Percentiles rank a stretch among this genome's conserved stretches.
Evolutionary conservation across 371 early-diverging fungal species (phyloP).

Genomic region (Phascolomyces articulosus): DNA sequence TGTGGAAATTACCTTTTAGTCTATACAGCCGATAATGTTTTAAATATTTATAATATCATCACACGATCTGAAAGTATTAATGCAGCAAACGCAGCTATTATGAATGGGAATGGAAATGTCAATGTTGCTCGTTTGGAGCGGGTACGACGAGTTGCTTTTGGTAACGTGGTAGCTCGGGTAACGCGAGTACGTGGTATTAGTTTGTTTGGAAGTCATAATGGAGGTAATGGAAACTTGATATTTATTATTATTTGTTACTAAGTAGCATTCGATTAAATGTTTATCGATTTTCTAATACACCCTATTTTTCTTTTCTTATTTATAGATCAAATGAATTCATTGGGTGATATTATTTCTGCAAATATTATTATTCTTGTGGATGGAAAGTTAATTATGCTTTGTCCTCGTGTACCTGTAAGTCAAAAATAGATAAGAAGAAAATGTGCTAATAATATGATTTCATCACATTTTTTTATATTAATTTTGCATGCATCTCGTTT

Average conservation of each 20-base stretch:
- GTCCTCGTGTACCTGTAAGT: conserved; percentile 39
- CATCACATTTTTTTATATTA: too few species aligned
- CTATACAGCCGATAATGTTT: conserved; percentile 72
- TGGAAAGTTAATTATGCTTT: conserved; percentile 51
- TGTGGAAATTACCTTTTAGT: conserved; percentile 63
- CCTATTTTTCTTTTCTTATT: background rate
- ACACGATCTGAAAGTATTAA: conserved; percentile 13
- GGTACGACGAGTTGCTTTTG: conserved; percentile 68
- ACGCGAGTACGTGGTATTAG: conserved; percentile 57
- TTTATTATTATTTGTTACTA: conserved; percentile 1
- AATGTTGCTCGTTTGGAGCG: conserved; percentile 45
- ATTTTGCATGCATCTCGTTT: too few species aligned
- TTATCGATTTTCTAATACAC: background rate
- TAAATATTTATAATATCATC: conserved; percentile 45
- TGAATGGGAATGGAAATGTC: conserved; percentile 15
- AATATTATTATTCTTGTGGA: conserved; percentile 54
- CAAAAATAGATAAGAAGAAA: background rate
- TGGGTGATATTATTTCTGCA: conserved; percentile 38
- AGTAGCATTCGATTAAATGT: too few species aligned
- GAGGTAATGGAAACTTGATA: too few species aligned
- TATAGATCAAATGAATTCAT: conserved; percentile 38
- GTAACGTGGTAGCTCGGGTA: conserved; percentile 63
- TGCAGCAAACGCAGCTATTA: conserved; percentile 5
- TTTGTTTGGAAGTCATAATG: conserved; percentile 44
- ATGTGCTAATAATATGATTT: too few species aligned